Percentiles rank a stretch among this genome's conserved stretches.
These are phyloP conservation scores for Sordariomycetes sp. DNA, from an alignment of 2,329 filamentous ascomycete genomes.

Conservation along the genomic window DNA sequence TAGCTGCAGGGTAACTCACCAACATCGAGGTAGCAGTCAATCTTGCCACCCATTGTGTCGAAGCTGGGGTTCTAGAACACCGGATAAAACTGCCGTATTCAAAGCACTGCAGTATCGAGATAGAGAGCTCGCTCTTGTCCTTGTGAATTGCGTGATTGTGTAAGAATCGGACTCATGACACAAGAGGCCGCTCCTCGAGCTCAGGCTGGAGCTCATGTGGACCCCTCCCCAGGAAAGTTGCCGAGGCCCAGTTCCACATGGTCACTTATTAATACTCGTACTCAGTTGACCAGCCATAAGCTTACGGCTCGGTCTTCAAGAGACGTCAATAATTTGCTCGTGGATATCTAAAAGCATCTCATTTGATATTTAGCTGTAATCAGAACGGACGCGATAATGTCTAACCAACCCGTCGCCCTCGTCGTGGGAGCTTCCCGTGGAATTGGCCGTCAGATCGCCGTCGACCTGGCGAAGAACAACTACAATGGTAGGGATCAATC, in stretches of 20 bases:
- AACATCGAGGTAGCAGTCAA: slow-evolving; percentile 60
- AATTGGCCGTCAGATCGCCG: slow-evolving; percentile 71
- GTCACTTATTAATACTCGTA: no score
- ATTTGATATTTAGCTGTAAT: not conserved
- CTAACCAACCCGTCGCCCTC: slow-evolving; percentile 49
- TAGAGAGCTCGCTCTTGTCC: no score
- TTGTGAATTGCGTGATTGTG: no score
- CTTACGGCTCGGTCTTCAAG: no score
- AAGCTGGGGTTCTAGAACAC: not conserved
- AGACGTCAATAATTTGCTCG: no score
- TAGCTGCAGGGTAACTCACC: slow-evolving; percentile 30
- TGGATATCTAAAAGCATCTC: no score
- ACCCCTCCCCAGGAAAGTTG: not conserved
- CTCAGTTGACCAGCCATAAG: no score
- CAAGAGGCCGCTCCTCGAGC: no score
- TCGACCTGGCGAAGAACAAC: slow-evolving; percentile 63
- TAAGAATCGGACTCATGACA: no score
- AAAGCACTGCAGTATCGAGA: no score
- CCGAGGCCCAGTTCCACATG: not conserved
- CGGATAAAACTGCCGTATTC: not conserved
- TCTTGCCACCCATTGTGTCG: slow-evolving; percentile 45
- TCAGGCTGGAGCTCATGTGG: not conserved
- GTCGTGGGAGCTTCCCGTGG: slow-evolving; percentile 70
- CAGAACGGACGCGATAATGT: not conserved
- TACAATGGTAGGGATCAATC: slow-evolving; percentile 49